Base-by-base conservation (phyloP, 192 early-diverging fungal species). In the Mortierella hygrophila region DNA sequence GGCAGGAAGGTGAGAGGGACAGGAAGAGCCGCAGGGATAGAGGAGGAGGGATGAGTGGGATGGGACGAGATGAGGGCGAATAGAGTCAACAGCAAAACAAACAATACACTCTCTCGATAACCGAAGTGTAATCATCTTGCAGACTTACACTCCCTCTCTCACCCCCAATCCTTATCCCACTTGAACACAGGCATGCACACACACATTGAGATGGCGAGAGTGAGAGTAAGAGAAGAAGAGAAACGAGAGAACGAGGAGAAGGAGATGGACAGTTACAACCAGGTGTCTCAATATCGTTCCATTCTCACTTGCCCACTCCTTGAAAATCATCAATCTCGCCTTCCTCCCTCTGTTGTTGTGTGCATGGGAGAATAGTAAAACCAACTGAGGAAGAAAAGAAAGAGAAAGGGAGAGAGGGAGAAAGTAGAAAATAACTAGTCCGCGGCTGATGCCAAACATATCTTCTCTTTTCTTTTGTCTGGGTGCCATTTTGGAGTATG, bases 301-400 rank as follows among this genome's bases (percentile, higher is more conserved):
- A 32, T 29, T 65, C 60, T 13, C 29, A 65, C n/a, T 18, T 65
- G 29, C 23, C 10, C 60, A 65, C 26, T 52, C 18, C 60, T 65
- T 11, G 11, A 13, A 29, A 9, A 11, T 21, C 60, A 35, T 0
- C 29, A 32, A 65, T 65, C 9, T 65, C 60, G n/a, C 11, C 13
- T 10, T 29, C 26, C 26, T 29, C 29, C 26, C 60, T 32, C 32
- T 65, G 60, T 65, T 65, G 29, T 65, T 65, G 35, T 40, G 41
- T 74, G 35, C 20, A 65, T 68, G 46, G 55, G 72, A n/a, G 72
- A 74, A 23, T 1, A 16, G 41, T 32, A 73, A 73, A 26, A 73
- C n/a, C 7, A 47, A 44, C 4, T 6, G n/a, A 23, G 3, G 18
- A 26, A 60, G 21, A 49, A 46, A 46, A 42, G 26, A 23, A 7